Evolutionary conservation across 2,329 filamentous ascomycete species (phyloP).

Genomic region (Aureobasidium sp.): DNA sequence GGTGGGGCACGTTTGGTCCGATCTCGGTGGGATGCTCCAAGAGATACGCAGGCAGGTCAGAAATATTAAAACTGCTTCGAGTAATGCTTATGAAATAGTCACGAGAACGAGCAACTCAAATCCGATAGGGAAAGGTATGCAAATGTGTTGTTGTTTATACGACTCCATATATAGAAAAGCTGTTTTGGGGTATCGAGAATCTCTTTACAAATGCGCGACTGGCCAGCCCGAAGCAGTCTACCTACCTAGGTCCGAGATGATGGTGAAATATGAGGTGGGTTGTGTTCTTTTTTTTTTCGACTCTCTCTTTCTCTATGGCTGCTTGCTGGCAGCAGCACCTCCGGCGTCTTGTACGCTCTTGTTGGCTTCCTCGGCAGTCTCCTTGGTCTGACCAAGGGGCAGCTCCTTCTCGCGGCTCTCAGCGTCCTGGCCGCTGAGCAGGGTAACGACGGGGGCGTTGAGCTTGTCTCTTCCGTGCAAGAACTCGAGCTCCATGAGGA

Average conservation of each 20-base stretch:
- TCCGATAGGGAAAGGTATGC: neutral
- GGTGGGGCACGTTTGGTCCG: conserved; percentile 9
- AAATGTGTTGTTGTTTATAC: neutral
- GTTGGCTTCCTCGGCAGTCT: conserved; percentile 20
- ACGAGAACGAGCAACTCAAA: neutral
- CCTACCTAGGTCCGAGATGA: neutral
- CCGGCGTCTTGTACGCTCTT: conserved; percentile 23
- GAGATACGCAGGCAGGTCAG: too few species aligned
- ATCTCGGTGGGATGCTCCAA: neutral
- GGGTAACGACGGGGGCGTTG: conserved; percentile 71
- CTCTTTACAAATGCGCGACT: conserved; percentile 1
- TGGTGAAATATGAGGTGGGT: neutral
- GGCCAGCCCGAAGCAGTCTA: neutral
- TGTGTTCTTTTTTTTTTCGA: neutral
- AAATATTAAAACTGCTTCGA: neutral
- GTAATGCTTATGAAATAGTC: neutral
- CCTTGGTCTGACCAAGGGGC: conserved; percentile 21
- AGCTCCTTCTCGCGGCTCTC: conserved; percentile 17
- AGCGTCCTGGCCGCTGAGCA: conserved; percentile 59
- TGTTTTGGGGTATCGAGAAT: conserved; percentile 11
- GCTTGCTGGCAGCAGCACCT: conserved; percentile 20
- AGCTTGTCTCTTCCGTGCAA: conserved; percentile 89
- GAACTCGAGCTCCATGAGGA: conserved; percentile 92
- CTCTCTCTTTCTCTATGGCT: conserved; percentile 16
- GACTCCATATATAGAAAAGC: conserved; percentile 5